These are phyloP conservation scores for Harringtonia aguacate DNA, from an alignment of 2,329 filamentous ascomycete genomes.

Conservation along the genomic window DNA sequence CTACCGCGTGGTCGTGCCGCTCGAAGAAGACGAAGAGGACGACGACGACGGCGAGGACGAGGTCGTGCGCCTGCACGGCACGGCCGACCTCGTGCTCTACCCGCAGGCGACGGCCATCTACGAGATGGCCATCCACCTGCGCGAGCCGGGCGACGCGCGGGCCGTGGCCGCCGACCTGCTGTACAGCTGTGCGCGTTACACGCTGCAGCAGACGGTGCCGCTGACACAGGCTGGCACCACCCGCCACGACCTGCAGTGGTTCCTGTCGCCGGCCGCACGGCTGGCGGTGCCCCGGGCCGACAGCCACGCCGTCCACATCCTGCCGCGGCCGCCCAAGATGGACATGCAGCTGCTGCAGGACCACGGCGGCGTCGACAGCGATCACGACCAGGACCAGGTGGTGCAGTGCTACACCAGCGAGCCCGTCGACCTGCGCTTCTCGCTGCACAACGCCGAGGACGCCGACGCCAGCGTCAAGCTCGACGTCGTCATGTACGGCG, in stretches of 20 bases:
- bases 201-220: slow-evolving; percentile 53
- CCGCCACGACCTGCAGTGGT: slow-evolving; percentile 34
- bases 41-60: slow-evolving; percentile 5
- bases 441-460: slow-evolving; percentile 73
- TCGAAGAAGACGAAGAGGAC: slow-evolving; percentile 14
- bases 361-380: too few species aligned
- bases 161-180: slow-evolving; percentile 53
- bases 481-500: slow-evolving; percentile 56
- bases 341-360: slow-evolving; percentile 46
- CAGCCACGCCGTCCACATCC: slow-evolving; percentile 54
- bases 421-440: slow-evolving; percentile 54
- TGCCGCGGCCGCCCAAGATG: slow-evolving; percentile 88
- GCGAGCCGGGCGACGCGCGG: slow-evolving; percentile 70
- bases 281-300: slow-evolving; percentile 37
- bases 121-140: slow-evolving; percentile 60
- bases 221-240: slow-evolving; percentile 27
- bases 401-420: slow-evolving; percentile 79
- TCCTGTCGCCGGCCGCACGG: slow-evolving; percentile 28
- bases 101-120: slow-evolving; percentile 61
- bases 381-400: not conserved
- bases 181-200: slow-evolving; percentile 55
- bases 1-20: not conserved
- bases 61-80: slow-evolving; percentile 5
- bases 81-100: slow-evolving; percentile 52
- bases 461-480: slow-evolving; percentile 63